Conservation (phyloP, 2,329 filamentous ascomycete species). For the Aplosporella prunicola region DNA sequence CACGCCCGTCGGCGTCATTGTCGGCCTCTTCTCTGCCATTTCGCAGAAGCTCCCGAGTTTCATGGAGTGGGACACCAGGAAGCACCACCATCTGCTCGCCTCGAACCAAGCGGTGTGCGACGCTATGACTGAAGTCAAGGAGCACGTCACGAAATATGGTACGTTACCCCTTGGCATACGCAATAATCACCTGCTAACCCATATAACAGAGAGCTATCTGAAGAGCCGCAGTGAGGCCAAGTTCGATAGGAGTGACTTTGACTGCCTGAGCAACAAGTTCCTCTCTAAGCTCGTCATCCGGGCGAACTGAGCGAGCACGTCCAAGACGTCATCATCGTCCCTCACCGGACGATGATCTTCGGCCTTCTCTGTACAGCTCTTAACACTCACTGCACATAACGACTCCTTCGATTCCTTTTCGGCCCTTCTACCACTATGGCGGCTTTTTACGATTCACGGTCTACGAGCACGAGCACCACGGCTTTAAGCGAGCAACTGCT, state of each 20-base stretch:
- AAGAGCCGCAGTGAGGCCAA: slow-evolving; percentile 67
- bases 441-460: slow-evolving; percentile 11
- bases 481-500: slow-evolving; percentile 9
- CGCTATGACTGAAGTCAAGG: slow-evolving; percentile 89
- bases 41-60: slow-evolving; percentile 91
- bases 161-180: slow-evolving; percentile 31
- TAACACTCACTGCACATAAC: no score
- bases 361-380: slow-evolving; percentile 10
- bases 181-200: slow-evolving; percentile 2
- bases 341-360: no score
- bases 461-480: slow-evolving; percentile 11
- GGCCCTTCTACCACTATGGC: no score
- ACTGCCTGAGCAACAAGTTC: slow-evolving; percentile 95
- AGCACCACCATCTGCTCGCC: slow-evolving; percentile 82
- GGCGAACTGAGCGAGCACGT: slow-evolving; percentile 61
- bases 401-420: no score
- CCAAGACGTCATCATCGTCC: no score
- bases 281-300: slow-evolving; percentile 92
- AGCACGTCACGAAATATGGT: slow-evolving; percentile 92
- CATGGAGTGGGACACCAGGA: slow-evolving; percentile 85
- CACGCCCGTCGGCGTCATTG: slow-evolving; percentile 89
- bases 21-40: slow-evolving; percentile 94
- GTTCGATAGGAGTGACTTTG: slow-evolving; percentile 88
- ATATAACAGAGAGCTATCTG: slow-evolving; percentile 68
- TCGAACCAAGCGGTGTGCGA: slow-evolving; percentile 90